Evolutionary conservation across 345 rosid species (phyloP).

Genomic region (Cardamine chenopodiifolia): DNA sequence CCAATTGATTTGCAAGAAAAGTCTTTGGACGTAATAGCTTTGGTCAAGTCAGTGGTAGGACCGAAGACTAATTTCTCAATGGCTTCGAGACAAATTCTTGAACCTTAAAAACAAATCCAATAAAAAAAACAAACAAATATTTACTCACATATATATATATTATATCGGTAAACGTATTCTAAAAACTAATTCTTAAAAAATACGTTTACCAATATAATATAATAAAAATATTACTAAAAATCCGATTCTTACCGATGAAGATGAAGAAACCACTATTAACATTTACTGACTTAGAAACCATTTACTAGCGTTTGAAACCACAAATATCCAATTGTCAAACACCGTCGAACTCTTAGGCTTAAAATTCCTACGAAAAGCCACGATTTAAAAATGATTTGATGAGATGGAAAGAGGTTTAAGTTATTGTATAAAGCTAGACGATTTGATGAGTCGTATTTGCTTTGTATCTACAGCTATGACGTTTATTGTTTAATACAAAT

Average conservation of each 20-base stretch:
- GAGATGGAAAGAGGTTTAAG: conserved; percentile 23
- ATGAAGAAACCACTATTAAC: no score
- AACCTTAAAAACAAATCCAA: conserved; percentile 4
- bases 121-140: no score
- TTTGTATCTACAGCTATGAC: conserved; percentile 39
- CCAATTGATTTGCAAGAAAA: conserved; percentile 7
- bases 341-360: neutral
- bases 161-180: no score
- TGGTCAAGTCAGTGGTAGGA: conserved; percentile 29
- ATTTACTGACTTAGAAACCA: no score
- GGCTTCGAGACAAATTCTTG: neutral
- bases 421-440: neutral
- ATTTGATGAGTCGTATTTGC: conserved; percentile 31
- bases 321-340: conserved; percentile 1
- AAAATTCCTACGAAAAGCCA: neutral
- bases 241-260: no score
- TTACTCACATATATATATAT: no score
- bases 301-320: neutral
- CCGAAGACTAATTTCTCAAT: conserved; percentile 18
- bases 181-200: no score
- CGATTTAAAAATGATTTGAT: neutral
- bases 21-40: conserved; percentile 16
- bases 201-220: no score
- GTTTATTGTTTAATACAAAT: conserved; percentile 34
- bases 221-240: no score